Conservation (phyloP, 495 filamentous ascomycete genomes). For the Tuber magnatum region DNA sequence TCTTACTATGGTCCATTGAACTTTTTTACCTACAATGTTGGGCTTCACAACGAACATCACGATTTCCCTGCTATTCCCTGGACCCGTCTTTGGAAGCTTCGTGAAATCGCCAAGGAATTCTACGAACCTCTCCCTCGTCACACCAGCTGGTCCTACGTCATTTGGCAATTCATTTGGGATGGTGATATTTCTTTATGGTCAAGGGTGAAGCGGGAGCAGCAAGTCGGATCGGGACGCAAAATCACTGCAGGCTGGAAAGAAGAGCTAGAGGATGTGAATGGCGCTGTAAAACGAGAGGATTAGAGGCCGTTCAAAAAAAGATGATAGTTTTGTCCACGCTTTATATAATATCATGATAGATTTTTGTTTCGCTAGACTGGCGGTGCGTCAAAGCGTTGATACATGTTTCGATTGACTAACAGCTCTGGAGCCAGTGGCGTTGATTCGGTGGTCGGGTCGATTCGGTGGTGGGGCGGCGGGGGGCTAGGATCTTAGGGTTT, state of each 20-base stretch:
- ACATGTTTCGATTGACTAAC: background rate
- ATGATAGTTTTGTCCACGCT: background rate
- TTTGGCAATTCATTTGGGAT: conserved; percentile 92
- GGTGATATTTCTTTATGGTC: conserved; percentile 79
- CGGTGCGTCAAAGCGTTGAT: background rate
- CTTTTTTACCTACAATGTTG: conserved; percentile 90
- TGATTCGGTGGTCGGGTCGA: background rate
- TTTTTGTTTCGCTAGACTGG: background rate
- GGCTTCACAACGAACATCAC: conserved; percentile 96
- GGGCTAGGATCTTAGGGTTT: background rate
- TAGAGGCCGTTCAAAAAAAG: conserved; percentile 11
- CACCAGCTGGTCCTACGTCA: conserved; percentile 81
- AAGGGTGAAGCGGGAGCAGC: conserved; percentile 79
- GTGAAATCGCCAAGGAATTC: conserved; percentile 81
- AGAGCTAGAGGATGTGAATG: conserved; percentile 48
- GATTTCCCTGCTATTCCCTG: conserved; percentile 97
- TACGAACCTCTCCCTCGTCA: conserved; percentile 83
- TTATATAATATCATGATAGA: background rate
- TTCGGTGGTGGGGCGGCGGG: background rate
- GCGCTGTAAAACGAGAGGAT: background rate
- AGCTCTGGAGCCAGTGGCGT: background rate
- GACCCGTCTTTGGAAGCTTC: conserved; percentile 69
- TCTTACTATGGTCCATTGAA: conserved; percentile 95
- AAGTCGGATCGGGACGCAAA: conserved; percentile 50
- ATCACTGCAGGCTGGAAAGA: conserved; percentile 53